Base-by-base conservation (phyloP, 371 early-diverging fungal genomes). In the Gilbertella persicaria region DNA sequence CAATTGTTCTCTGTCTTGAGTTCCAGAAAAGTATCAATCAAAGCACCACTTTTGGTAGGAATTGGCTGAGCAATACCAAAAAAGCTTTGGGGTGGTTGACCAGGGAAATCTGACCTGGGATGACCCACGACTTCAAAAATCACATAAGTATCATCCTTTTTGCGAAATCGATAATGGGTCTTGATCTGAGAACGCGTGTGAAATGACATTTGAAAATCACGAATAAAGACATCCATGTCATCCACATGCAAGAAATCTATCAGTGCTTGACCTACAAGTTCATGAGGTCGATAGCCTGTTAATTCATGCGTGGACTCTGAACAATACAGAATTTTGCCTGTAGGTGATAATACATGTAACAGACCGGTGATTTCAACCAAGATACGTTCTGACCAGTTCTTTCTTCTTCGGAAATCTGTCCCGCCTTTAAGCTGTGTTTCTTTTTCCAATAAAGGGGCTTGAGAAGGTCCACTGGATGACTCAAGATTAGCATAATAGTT, bases 301-400 rank as follows among this genome's bases (percentile, higher is more conserved):
- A 79, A 53, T 41, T 79, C 71, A 19, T 60, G 37, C 1, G 74
- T 76, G 0, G 85, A 82, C 4, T 83, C 82, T 16, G 83, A 81
- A 44, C 81, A 79, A 58, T 76, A 84, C 36, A 83, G 39, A 28
- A 88, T 70, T 43, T 69, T 73, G 17, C 80, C 83, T 10, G 67
- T 50, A 0, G 84, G 79, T 14, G 79, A 75, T 8, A 86, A 58
- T 2, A 88, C 88, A 67, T 81, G 82, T 2, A 85, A 41, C 21
- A 84, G 62, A 47, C 85, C 88, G 41, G 81, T 81, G 5, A 87
- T 50, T 59, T 85, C 88, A 38, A 72, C 68, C 19, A 85, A 38
- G 14, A 87, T 74, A 2, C 83, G 75, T 39, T 77, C 74, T 33
- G 72, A 62, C 75, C 80, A 79, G 40, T 82, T 79, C 52, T 80